phyloP scores from a whole-genome alignment of 2,329 filamentous ascomycete species.

The Colletotrichum truncatum region DNA sequence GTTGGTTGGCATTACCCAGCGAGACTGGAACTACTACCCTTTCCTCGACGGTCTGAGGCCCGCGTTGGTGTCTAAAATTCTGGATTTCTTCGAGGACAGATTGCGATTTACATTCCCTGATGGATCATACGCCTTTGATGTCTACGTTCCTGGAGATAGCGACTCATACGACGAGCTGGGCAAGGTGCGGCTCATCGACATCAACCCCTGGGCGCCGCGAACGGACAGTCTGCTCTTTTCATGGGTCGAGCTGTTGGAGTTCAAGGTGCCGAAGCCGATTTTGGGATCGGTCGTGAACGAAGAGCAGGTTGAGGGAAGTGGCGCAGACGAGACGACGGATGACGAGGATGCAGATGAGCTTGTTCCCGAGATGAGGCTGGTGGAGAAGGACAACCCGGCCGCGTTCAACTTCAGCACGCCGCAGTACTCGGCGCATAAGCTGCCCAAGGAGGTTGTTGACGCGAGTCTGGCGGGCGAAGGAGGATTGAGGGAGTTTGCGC shows the following conservation, averaged over 20 bases:
- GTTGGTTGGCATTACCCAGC: slow-evolving; percentile 85
- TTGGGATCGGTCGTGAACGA: slow-evolving; percentile 55
- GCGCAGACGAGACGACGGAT: slow-evolving; percentile 45
- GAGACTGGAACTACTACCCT: slow-evolving; percentile 89
- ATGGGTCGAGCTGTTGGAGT: slow-evolving; percentile 85
- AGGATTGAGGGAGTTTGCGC: slow-evolving; percentile 82
- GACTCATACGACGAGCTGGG: slow-evolving; percentile 68
- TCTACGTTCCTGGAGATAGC: slow-evolving; percentile 82
- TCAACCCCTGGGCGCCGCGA: slow-evolving; percentile 92
- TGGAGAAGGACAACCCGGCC: slow-evolving; percentile 86
- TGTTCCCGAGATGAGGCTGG: slow-evolving; percentile 78
- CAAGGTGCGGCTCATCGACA: slow-evolving; percentile 86
- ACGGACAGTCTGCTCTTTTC: slow-evolving; percentile 91
- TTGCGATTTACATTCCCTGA: slow-evolving; percentile 85
- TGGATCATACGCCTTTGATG: slow-evolving; percentile 86
- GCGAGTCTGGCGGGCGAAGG: slow-evolving; percentile 74
- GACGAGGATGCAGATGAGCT: slow-evolving; percentile 55
- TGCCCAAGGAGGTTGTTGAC: slow-evolving; percentile 91
- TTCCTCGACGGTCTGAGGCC: slow-evolving; percentile 76
- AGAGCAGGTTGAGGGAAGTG: slow-evolving; percentile 42
- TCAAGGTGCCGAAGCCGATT: slow-evolving; percentile 69
- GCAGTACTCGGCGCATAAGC: slow-evolving; percentile 93
- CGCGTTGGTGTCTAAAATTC: slow-evolving; percentile 73
- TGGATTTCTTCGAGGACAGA: slow-evolving; percentile 79
- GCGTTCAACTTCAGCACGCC: slow-evolving; percentile 87